These are phyloP conservation scores for Pyrenophora teres DNA, from an alignment of 2,329 filamentous ascomycete genomes.

Conservation along the genomic window DNA sequence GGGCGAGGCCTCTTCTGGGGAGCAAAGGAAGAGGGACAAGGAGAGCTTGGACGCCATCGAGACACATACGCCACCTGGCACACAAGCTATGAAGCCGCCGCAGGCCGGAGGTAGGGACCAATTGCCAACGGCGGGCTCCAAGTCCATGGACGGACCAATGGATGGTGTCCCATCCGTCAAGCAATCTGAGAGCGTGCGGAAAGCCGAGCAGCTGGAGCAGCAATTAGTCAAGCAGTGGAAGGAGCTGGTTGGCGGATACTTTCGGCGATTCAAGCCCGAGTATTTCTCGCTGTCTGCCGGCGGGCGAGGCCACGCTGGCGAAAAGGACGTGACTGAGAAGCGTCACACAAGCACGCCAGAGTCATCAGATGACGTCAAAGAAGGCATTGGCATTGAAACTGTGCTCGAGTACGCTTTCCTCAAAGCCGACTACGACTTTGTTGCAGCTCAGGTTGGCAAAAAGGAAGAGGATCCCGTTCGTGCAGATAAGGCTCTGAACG, in stretches of 20 bases:
- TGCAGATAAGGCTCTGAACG: constrained; percentile 79
- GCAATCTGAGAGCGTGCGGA: constrained; percentile 57
- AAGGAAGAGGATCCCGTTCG: constrained; percentile 70
- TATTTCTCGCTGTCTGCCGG: constrained; percentile 65
- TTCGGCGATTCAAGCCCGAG: constrained; percentile 83
- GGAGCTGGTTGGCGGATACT: constrained; percentile 89
- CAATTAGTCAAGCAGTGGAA: constrained; percentile 78
- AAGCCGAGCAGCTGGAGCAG: constrained; percentile 70
- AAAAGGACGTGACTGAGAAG: constrained; percentile 38
- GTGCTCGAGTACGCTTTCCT: constrained; percentile 92
- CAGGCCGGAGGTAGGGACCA: constrained; percentile 25
- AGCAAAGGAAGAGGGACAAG: constrained; percentile 37
- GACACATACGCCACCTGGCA: constrained; percentile 53
- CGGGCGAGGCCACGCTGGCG: constrained; percentile 41
- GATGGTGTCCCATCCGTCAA: constrained; percentile 37
- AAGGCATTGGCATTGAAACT: constrained; percentile 69
- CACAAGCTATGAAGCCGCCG: constrained; percentile 49
- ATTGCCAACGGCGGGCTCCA: constrained; percentile 32
- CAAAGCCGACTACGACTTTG: constrained; percentile 91
- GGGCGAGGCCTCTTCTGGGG: constrained; percentile 24
- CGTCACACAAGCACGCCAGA: constrained; percentile 30
- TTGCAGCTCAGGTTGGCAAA: constrained; percentile 84
- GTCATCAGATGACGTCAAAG: constrained; percentile 29
- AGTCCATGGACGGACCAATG: constrained; percentile 27
- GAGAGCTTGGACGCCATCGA: constrained; percentile 53